A percentile compares a stretch with the other conserved stretches of the same genome.
Conservation (phyloP, 1,284 basidiomycete genomes). For the Mixia osmundae region DNA sequence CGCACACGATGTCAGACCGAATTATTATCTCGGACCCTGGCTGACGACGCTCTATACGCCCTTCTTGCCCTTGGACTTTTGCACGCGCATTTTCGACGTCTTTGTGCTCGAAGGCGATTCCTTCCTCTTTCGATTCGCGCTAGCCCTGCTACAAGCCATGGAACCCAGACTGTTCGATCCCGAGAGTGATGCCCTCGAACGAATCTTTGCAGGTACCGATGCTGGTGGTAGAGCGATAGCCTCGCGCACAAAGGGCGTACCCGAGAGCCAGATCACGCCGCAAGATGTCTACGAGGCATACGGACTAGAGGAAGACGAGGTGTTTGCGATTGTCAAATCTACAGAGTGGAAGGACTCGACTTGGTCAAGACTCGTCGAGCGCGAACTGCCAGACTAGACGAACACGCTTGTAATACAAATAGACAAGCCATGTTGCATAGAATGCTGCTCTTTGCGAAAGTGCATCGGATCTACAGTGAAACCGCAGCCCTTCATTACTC, state of each 20-base stretch:
- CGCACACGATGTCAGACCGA: constrained; percentile 60
- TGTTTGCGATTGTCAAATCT: constrained; percentile 49
- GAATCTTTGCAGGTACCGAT: constrained; percentile 26
- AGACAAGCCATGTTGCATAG: too few species aligned
- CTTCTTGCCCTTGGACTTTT: constrained; percentile 16
- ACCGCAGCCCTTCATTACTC: too few species aligned
- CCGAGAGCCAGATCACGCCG: constrained; percentile 30
- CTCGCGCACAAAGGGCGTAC: constrained; percentile 16
- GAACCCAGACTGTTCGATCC: constrained; percentile 72
- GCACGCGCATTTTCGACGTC: constrained; percentile 26
- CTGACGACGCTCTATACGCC: constrained; percentile 38
- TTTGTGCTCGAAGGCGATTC: constrained; percentile 65
- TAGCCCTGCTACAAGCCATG: constrained; percentile 60
- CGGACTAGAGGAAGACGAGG: constrained; percentile 52
- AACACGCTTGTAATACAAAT: too few species aligned
- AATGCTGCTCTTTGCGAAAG: too few species aligned
- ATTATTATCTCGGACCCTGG: constrained; percentile 49
- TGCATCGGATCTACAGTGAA: too few species aligned
- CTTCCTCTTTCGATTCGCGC: constrained; percentile 54
- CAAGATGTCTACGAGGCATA: constrained; percentile 66
- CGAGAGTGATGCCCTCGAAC: constrained; percentile 43
- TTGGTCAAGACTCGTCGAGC: constrained; percentile 54
- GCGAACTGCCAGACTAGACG: constrained; percentile 52
- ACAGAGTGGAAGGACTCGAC: constrained; percentile 82
- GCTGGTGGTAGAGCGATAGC: constrained; percentile 16